phyloP scores from a whole-genome alignment of 306 rosid genomes.

The Trifolium fragiferum region DNA sequence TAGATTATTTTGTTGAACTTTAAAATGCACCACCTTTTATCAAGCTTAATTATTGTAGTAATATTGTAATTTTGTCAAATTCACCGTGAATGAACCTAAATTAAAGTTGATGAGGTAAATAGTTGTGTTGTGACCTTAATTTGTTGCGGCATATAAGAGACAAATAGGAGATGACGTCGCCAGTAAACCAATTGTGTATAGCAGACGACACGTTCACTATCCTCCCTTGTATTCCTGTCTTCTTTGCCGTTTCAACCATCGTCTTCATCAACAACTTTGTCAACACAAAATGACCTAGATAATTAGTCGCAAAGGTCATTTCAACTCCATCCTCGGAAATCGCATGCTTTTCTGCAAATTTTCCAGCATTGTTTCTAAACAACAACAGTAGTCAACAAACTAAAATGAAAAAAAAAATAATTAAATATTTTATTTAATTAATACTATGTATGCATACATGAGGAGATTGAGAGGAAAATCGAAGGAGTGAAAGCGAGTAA shows the following conservation, averaged over 20 bases:
- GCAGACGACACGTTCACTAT: conserved; percentile 87
- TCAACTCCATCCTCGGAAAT: conserved; percentile 87
- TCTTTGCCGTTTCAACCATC: conserved; percentile 73
- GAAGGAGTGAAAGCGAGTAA: conserved; percentile 59
- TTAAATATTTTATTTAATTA: background rate
- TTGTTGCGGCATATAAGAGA: conserved; percentile 57
- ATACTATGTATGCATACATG: conserved; percentile 52
- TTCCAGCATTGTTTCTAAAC: conserved; percentile 88
- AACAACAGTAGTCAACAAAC: background rate
- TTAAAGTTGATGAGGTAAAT: background rate
- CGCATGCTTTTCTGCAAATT: conserved; percentile 72
- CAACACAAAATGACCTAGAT: conserved; percentile 84
- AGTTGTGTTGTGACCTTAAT: conserved; percentile 36
- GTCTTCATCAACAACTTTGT: conserved; percentile 67
- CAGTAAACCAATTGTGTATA: conserved; percentile 83
- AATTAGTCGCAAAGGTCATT: conserved; percentile 93
- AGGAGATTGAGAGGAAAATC: conserved; percentile 78
- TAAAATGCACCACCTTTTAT: too few species aligned
- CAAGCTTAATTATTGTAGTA: too few species aligned
- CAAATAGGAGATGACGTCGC: conserved; percentile 66
- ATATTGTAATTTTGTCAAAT: too few species aligned
- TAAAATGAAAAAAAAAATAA: background rate
- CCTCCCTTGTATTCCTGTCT: conserved; percentile 69
- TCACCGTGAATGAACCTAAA: too few species aligned
- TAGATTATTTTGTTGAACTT: too few species aligned